These are phyloP conservation scores for Neonectria punicea DNA, from an alignment of 2,329 filamentous ascomycete species.

Conservation along the genomic window DNA sequence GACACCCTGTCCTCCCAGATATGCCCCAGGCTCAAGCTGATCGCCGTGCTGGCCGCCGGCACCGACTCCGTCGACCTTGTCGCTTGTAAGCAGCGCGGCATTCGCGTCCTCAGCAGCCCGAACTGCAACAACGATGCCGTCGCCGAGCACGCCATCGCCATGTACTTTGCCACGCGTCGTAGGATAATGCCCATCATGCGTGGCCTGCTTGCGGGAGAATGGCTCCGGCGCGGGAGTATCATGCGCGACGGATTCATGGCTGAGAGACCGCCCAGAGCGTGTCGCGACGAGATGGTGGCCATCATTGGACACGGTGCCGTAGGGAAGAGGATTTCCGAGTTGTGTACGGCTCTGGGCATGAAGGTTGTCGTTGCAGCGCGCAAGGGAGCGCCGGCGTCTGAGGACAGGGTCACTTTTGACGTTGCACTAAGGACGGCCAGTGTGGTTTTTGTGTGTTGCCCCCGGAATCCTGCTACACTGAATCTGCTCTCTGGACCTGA, in stretches of 20 bases:
- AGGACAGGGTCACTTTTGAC: slow-evolving; percentile 3
- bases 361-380: too few species aligned
- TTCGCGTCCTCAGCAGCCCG: slow-evolving; percentile 1
- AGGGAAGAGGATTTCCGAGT: too few species aligned
- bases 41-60: slow-evolving; percentile 3
- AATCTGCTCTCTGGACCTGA: slow-evolving; percentile 1
- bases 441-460: background rate
- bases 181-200: background rate
- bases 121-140: slow-evolving; percentile 8
- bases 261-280: too few species aligned
- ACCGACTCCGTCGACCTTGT: background rate
- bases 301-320: too few species aligned
- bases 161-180: slow-evolving; percentile 10
- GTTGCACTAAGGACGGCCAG: background rate
- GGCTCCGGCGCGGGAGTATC: background rate
- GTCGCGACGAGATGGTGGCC: too few species aligned
- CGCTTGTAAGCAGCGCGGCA: background rate
- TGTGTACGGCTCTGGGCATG: too few species aligned
- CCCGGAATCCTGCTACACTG: background rate
- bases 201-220: background rate
- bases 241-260: too few species aligned
- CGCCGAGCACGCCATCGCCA: background rate
- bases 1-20: background rate
- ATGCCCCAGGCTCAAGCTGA: slow-evolving; percentile 1
- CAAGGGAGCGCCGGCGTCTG: background rate